phyloP scores from a whole-genome alignment of 495 filamentous ascomycete species.

The Chaetomium tenue region DNA sequence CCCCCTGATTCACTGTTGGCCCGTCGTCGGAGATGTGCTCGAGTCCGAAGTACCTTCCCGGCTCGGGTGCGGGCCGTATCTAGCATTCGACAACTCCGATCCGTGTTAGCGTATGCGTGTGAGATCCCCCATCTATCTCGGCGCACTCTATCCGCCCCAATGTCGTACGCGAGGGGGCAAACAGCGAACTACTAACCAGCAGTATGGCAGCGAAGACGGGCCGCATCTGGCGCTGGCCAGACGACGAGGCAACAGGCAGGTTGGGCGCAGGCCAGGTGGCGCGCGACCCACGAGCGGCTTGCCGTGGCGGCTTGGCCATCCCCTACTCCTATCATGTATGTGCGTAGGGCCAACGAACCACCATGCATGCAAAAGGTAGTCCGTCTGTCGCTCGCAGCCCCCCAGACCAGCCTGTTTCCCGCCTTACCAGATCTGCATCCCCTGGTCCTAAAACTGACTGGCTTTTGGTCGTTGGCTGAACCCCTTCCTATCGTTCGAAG shows the following conservation, averaged over 20 bases:
- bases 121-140: not conserved
- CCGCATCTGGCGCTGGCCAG: slow-evolving; percentile 8
- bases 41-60: not conserved
- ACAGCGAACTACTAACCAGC: slow-evolving; percentile 14
- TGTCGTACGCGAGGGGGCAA: slow-evolving; percentile 6
- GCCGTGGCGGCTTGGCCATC: slow-evolving; percentile 2
- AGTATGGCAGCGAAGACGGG: slow-evolving; percentile 9
- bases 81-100: slow-evolving; percentile 10
- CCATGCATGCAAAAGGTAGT: slow-evolving; percentile 17
- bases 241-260: slow-evolving; percentile 9
- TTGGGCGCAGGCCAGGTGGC: slow-evolving; percentile 21
- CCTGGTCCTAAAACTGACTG: not conserved
- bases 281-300: slow-evolving; percentile 19
- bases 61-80: slow-evolving; percentile 9
- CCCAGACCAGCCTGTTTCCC: not conserved
- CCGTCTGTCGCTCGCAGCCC: slow-evolving; percentile 1
- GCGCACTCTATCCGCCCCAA: not conserved
- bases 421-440: not conserved
- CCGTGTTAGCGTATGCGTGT: not conserved
- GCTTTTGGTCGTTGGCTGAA: not conserved
- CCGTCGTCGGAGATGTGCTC: not conserved
- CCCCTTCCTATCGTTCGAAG: not conserved
- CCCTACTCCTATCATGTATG: not conserved
- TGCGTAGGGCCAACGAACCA: not conserved
- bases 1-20: not conserved